phyloP scores from a whole-genome alignment of 164 flowering plant species.

The Vitis labrusca region DNA sequence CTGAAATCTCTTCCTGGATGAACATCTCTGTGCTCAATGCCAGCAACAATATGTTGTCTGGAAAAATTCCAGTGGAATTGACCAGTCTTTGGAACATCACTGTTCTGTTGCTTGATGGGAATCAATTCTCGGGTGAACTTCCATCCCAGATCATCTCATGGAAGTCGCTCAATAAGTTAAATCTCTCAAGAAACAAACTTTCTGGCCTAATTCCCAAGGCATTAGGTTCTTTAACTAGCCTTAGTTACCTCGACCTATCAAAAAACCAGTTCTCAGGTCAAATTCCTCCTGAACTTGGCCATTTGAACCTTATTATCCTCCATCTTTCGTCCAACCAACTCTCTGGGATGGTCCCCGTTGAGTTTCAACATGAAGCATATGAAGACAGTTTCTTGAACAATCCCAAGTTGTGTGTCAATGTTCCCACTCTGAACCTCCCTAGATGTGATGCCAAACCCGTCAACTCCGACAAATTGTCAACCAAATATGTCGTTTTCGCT shows the following conservation, averaged over 20 bases:
- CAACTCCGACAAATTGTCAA: slow-evolving; percentile 22
- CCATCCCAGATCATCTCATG: slow-evolving; percentile 58
- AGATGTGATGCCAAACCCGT: slow-evolving; percentile 18
- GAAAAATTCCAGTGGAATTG: slow-evolving; percentile 46
- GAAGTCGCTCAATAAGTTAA: slow-evolving; percentile 38
- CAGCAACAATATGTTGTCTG: slow-evolving; percentile 54
- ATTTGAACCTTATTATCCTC: slow-evolving; percentile 37
- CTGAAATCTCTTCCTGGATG: slow-evolving; percentile 23
- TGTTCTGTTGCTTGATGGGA: slow-evolving; percentile 51
- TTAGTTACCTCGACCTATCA: slow-evolving; percentile 52
- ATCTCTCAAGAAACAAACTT: slow-evolving; percentile 54
- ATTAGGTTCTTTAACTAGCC: slow-evolving; percentile 43
- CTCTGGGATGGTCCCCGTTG: slow-evolving; percentile 58
- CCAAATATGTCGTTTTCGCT: slow-evolving; percentile 28
- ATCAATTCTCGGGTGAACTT: slow-evolving; percentile 59
- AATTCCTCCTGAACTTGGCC: slow-evolving; percentile 56
- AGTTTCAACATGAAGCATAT: slow-evolving; percentile 49
- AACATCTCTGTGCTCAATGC: slow-evolving; percentile 47
- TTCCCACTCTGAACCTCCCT: slow-evolving; percentile 21
- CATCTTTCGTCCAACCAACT: slow-evolving; percentile 64
- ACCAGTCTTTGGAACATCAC: slow-evolving; percentile 37
- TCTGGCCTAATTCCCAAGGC: slow-evolving; percentile 58
- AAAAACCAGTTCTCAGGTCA: slow-evolving; percentile 61
- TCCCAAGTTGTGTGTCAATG: slow-evolving; percentile 51
- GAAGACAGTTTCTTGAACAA: slow-evolving; percentile 67